Base-by-base conservation (phyloP, 1,139 yeast species). In the Candida sp. region DNA sequence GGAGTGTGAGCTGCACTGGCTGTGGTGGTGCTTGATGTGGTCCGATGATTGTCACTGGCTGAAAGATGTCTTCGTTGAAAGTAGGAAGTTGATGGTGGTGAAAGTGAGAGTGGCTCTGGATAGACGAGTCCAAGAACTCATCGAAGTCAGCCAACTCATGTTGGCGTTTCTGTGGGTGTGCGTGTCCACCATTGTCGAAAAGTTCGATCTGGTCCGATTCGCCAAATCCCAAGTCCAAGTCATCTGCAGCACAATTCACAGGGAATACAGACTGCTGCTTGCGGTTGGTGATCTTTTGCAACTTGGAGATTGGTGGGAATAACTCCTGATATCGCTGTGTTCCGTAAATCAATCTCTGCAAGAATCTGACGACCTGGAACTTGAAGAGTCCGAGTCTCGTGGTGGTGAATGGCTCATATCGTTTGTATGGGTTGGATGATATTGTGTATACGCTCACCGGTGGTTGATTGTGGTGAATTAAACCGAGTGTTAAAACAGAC, bases 171-270 rank as follows among this genome's bases (percentile, higher is more conserved):
- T 42, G 38, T 30, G 41, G 54, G 49, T 34, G 42, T n/a, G 17
- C 3, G 17, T 49, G 45, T 22, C 27, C 42, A 31, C 46, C 51
- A 22, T 48, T 43, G 42, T 62, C 63, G 49, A 65, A 68, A 38
- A 67, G 61, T 49, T 68, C 69, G 51, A 72, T 66, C 50, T 70
- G 72, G 43, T 65, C 66, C n/a, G 57, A 53, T 28, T 56, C 56
- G 46, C 66, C 67, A 41, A 66, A 63, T 37, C 67, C 65, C 27
- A 72, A 62, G 35, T 72, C 76, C 49, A 73, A 66, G 56, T 73
- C 78, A 54, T 73, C 78, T 17, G 75, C 78, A 9, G 78, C 78
- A 59, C 78, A 73, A 43, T 61, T 58, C n/a, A 59, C 56, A 1
- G 72, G 68, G 9, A 57, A 58, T 33, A 44, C 44, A 25, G 33